Percentiles rank a stretch among this genome's conserved stretches.
Conservation (phyloP, 1,284 basidiomycete species). For the Caloboletus firmus region DNA sequence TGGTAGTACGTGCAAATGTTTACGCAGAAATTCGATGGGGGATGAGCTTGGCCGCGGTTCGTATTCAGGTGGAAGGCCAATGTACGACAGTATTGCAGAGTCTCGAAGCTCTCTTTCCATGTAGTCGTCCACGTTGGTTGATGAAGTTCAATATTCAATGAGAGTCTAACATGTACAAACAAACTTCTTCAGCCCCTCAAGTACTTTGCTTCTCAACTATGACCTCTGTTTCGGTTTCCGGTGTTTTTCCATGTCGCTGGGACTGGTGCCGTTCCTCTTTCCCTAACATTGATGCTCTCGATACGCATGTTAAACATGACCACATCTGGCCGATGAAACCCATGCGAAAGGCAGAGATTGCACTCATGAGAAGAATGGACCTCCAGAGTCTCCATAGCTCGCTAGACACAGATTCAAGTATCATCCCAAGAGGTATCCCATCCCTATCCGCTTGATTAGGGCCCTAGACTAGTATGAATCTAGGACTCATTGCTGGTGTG, state of each 20-base stretch:
- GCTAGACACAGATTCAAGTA: constrained; percentile 12
- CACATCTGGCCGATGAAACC: constrained; percentile 45
- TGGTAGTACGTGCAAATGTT: constrained; percentile 63
- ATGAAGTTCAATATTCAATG: not conserved
- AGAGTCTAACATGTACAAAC: constrained; percentile 27
- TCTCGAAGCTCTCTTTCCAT: constrained; percentile 40
- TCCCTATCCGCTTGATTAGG: not conserved
- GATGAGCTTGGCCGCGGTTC: constrained; percentile 56
- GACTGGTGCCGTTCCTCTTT: constrained; percentile 49
- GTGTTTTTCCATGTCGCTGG: constrained; percentile 43
- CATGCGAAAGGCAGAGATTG: constrained; percentile 33
- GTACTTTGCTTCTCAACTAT: not conserved
- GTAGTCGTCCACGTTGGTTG: not conserved
- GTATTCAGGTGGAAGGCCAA: constrained; percentile 58
- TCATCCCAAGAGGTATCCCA: constrained; percentile 22
- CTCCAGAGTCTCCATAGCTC: constrained; percentile 39
- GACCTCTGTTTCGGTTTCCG: constrained; percentile 6
- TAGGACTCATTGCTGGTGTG: constrained; percentile 10
- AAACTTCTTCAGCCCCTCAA: not conserved
- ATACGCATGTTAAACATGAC: constrained; percentile 45
- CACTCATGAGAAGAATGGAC: constrained; percentile 33
- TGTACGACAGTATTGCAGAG: constrained; percentile 54
- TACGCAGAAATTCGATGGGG: constrained; percentile 61
- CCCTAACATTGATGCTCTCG: constrained; percentile 38
- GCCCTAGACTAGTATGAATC: constrained; percentile 5